These are phyloP conservation scores for Fraxinus quadrangulata DNA, from an alignment of 257 asterid species.

Conservation along the genomic window DNA sequence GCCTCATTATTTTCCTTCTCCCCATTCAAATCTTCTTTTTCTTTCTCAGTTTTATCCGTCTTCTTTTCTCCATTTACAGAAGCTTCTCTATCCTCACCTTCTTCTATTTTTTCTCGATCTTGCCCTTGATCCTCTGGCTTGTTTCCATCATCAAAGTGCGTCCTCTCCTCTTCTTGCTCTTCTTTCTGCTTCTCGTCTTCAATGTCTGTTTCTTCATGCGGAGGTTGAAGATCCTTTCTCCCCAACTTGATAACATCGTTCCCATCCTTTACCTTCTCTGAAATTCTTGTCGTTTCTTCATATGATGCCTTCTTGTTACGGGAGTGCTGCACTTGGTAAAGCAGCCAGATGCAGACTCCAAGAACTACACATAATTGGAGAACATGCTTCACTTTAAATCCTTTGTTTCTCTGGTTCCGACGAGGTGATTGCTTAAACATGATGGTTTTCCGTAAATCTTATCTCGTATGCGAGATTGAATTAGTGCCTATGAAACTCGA, in stretches of 20 bases:
- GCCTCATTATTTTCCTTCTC: conserved; percentile 25
- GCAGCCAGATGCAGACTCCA: conserved; percentile 79
- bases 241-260: conserved; percentile 50
- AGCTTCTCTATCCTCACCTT: conserved; percentile 35
- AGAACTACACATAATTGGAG: conserved; percentile 68
- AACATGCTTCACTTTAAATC: conserved; percentile 89
- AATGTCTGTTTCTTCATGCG: conserved; percentile 37
- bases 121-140: conserved; percentile 58
- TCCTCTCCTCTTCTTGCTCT: conserved; percentile 44
- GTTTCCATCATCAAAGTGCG: conserved; percentile 62
- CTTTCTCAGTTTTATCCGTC: conserved; percentile 29
- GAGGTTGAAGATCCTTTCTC: conserved; percentile 77
- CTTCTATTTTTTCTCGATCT: conserved; percentile 44
- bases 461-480: not conserved
- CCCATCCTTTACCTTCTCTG: conserved; percentile 38
- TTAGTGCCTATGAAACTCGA: not conserved
- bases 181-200: conserved; percentile 48
- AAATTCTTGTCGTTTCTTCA: conserved; percentile 30
- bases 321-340: conserved; percentile 87
- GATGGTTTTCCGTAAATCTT: conserved; percentile 18
- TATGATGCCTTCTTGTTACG: conserved; percentile 49
- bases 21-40: conserved; percentile 34
- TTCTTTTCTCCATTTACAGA: conserved; percentile 34
- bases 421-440: conserved; percentile 86
- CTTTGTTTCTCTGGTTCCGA: conserved; percentile 71